A percentile compares a stretch with the other conserved stretches of the same genome.
Conservation (phyloP, 495 filamentous ascomycete species). For the Neurospora cerealis region DNA sequence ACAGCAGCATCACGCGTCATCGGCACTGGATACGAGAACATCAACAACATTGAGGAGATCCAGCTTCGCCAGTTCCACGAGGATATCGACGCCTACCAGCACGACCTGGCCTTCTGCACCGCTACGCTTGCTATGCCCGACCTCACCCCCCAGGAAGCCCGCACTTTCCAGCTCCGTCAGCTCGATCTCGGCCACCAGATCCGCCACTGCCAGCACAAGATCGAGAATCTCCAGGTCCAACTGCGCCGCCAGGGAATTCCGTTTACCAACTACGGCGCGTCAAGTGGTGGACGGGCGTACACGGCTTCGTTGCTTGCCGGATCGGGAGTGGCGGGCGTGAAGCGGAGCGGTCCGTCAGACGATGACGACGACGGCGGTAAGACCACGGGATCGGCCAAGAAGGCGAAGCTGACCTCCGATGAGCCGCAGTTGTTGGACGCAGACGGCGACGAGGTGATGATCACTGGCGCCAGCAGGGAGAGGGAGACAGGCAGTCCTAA, state of each 20-base stretch:
- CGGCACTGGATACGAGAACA: background rate
- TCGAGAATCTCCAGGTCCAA: conserved; percentile 22
- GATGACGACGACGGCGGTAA: background rate
- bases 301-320: background rate
- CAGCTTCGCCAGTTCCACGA: conserved; percentile 32
- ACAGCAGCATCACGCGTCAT: background rate
- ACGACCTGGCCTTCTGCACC: conserved; percentile 29
- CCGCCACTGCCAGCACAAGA: conserved; percentile 29
- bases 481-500: background rate
- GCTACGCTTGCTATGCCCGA: conserved; percentile 21
- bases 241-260: conserved; percentile 1
- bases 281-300: background rate
- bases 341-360: background rate
- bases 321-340: background rate
- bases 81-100: conserved; percentile 31
- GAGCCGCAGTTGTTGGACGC: background rate
- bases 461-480: background rate
- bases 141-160: conserved; percentile 32
- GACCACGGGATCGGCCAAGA: background rate
- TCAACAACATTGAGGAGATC: conserved; percentile 26
- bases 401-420: background rate
- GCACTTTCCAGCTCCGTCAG: conserved; percentile 29
- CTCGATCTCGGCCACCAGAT: conserved; percentile 35
- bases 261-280: background rate
- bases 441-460: background rate